Percentiles rank a stretch among this genome's conserved stretches.
phyloP scores from a whole-genome alignment of 129 eudicot genomes.

The Solidago caesia region DNA sequence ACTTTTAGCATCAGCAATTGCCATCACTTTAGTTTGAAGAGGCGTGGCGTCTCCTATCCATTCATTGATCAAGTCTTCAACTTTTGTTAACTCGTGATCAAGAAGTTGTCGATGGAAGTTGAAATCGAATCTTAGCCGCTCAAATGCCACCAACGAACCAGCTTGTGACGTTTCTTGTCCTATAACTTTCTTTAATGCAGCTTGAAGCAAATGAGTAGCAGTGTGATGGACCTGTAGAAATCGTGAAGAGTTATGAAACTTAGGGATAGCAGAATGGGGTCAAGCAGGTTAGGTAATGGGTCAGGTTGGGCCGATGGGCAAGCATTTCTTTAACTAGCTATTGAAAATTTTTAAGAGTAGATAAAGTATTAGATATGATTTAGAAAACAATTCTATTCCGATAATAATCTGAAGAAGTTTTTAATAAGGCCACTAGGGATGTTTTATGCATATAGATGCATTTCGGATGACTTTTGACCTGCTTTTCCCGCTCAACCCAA shows the following conservation, averaged over 20 bases:
- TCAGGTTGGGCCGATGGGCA: too few relatives aligned
- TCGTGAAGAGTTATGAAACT: neutral
- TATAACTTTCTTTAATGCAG: slow-evolving; percentile 82
- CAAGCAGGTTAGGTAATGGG: too few relatives aligned
- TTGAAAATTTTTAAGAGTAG: too few relatives aligned
- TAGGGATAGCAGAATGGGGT: too few relatives aligned
- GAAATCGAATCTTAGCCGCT: slow-evolving; percentile 96
- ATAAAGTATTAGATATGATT: too few relatives aligned
- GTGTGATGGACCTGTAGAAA: slow-evolving; percentile 82
- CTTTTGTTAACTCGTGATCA: slow-evolving; percentile 66
- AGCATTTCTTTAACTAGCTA: too few relatives aligned
- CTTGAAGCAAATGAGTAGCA: slow-evolving; percentile 94
- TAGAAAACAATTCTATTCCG: too few relatives aligned
- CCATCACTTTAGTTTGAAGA: slow-evolving; percentile 83
- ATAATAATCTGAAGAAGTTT: too few relatives aligned
- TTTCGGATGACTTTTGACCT: too few relatives aligned
- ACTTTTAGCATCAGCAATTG: slow-evolving; percentile 71
- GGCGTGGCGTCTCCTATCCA: slow-evolving; percentile 83
- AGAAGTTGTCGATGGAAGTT: slow-evolving; percentile 78
- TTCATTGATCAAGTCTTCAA: slow-evolving; percentile 72
- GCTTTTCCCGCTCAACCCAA: too few relatives aligned
- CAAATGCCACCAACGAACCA: slow-evolving; percentile 97
- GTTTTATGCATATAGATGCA: too few relatives aligned
- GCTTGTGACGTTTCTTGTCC: slow-evolving; percentile 98
- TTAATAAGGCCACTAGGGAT: too few relatives aligned